Conservation (phyloP, 371 early-diverging fungal genomes). For the Blakeslea trispora region DNA sequence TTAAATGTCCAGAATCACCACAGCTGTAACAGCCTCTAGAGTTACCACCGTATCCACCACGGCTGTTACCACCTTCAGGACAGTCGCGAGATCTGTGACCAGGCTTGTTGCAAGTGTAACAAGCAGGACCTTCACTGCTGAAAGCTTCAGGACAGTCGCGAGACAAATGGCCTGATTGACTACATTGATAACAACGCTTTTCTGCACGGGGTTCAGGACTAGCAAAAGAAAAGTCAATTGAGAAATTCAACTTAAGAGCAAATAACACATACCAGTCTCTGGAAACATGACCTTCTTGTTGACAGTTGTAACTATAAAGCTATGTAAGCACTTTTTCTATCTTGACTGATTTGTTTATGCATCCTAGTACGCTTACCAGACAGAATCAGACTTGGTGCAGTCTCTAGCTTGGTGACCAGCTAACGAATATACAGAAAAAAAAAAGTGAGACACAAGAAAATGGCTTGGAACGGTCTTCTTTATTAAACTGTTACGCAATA, state of each 20-base stretch:
- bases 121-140: constrained; percentile 48
- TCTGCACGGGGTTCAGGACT: constrained; percentile 64
- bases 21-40: constrained; percentile 57
- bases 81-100: constrained; percentile 68
- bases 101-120: constrained; percentile 60
- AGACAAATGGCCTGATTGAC: constrained; percentile 61
- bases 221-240: constrained; percentile 1
- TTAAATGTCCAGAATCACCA: constrained; percentile 55
- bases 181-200: constrained; percentile 62
- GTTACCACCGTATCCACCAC: constrained; percentile 22
- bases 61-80: constrained; percentile 43
- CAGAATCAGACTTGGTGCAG: constrained; percentile 55
- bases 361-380: constrained; percentile 48
- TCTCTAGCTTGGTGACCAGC: constrained; percentile 70
- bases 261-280: constrained; percentile 47
- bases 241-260: not conserved
- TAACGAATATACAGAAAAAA: constrained; percentile 24
- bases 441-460: constrained; percentile 19
- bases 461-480: constrained; percentile 10
- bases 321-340: too few relatives aligned
- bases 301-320: constrained; percentile 59
- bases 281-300: constrained; percentile 60
- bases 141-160: constrained; percentile 59
- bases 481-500: constrained; percentile 14
- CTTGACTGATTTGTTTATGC: too few relatives aligned